Evolutionary conservation across 108 stramenopile genomes (phyloP).

Genomic region (Nitzschia sp.): DNA sequence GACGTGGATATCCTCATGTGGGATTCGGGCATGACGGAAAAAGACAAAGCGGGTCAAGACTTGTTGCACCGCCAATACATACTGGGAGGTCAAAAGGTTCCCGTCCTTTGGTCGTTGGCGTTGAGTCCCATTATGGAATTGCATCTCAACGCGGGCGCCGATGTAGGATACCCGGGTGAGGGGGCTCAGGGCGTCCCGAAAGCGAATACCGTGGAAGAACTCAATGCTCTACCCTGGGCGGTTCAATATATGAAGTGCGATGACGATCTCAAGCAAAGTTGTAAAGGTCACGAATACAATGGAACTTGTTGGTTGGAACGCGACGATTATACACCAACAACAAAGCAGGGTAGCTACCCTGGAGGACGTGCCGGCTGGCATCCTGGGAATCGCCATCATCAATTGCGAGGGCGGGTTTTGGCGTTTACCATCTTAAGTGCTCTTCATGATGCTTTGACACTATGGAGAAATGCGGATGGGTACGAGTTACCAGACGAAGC

Average conservation of each 20-base stretch:
- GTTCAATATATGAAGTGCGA: conserved; percentile 54
- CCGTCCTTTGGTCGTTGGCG: conserved; percentile 47
- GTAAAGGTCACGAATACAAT: conserved; percentile 38
- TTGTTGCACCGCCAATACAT: conserved; percentile 65
- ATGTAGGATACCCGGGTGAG: conserved; percentile 33
- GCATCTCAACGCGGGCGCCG: conserved; percentile 50
- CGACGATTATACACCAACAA: conserved; percentile 42
- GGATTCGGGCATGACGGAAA: conserved; percentile 60
- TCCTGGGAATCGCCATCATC: conserved; percentile 67
- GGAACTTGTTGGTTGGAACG: conserved; percentile 65
- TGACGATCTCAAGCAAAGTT: conserved; percentile 27
- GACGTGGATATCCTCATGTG: conserved; percentile 68
- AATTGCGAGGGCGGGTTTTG: conserved; percentile 55
- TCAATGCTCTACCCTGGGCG: conserved; percentile 57
- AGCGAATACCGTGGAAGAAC: conserved; percentile 28
- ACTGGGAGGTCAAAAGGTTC: conserved; percentile 49
- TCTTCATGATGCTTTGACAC: conserved; percentile 49
- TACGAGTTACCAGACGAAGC: conserved; percentile 52
- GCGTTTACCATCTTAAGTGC: conserved; percentile 54
- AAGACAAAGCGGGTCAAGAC: conserved; percentile 31
- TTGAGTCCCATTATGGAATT: conserved; percentile 20
- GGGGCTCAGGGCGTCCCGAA: conserved; percentile 49
- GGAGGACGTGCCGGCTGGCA: conserved; percentile 43
- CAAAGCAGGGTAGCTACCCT: conserved; percentile 25
- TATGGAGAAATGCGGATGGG: conserved; percentile 51